Evolutionary conservation across 1,139 yeast genomes (phyloP), one percentile per base, ranked within the genome.

Genomic region (Lodderomyces margitis): DNA sequence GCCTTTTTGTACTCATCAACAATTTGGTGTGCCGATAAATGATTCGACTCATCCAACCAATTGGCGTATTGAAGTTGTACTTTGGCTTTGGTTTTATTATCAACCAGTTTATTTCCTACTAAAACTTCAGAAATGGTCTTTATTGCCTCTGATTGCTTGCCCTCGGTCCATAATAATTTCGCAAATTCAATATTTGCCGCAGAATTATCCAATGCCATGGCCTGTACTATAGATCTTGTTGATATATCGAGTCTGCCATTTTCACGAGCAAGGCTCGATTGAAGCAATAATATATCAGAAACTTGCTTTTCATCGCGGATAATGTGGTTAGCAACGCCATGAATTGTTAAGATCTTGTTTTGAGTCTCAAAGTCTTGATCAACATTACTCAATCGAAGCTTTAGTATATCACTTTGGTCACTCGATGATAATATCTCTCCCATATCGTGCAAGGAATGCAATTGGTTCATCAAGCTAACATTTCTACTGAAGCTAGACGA

Each of bases 21-120:
- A 39, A 92, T 85, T 25, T 82, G 83, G 25, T 75, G 76, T 5
- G 95, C 82, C 8, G 89, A 82, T 25, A 92, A 83, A 57, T 88
- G 94, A 40, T 89, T 92, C 0, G 97, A 87, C 37, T 74, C 73
- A 56, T 89, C 97, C 15, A 89, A 66, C 98, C 98, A 94, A 46
- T 81, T 79, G 0, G 97, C 88, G 56, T 87, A 87, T 45, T 84
- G 81, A 35, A 92, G 65, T 41, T 87, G 87, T 12, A 80, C 77
- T 34, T 71, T 66, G 1, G 87, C 76, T 38, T 66, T 62, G 39
- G 49, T 66, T 49, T 37, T 43, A 2, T 33, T 37, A 31, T 48
- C 51, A 11, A 36, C 30, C 12, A 41, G 37, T 35, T 49, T 49
- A 14, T n/a, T 25, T 9, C 55, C 63, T 10, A 45, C 43, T 5